Conservation (phyloP, 2,329 filamentous ascomycete species). For the Colletotrichum magnum region DNA sequence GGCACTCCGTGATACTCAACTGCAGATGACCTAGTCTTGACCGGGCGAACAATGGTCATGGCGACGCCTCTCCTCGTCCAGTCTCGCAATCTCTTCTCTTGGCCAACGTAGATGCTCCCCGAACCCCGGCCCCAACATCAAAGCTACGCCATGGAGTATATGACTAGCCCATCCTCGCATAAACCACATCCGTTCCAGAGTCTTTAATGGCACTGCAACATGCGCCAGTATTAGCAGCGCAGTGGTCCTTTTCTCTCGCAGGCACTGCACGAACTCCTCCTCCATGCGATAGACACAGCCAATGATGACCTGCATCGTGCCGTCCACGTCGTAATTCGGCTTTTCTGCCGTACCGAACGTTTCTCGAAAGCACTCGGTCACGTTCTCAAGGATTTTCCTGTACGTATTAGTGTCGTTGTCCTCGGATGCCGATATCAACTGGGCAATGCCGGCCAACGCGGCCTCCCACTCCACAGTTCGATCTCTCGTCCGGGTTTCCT, state of each 20-base stretch:
- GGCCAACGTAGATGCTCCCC: constrained; percentile 41
- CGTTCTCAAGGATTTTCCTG: neutral
- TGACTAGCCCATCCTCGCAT: constrained; percentile 42
- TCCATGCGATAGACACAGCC: constrained; percentile 38
- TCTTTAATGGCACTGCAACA: constrained; percentile 40
- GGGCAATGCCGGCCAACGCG: constrained; percentile 31
- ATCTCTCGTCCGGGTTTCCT: neutral
- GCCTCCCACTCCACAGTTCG: constrained; percentile 36
- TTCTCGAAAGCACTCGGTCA: constrained; percentile 24
- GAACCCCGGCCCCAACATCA: constrained; percentile 17
- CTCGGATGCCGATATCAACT: constrained; percentile 13
- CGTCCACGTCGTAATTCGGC: constrained; percentile 12
- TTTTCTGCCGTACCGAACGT: constrained; percentile 34
- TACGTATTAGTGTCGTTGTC: constrained; percentile 15
- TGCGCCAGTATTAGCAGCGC: constrained; percentile 42
- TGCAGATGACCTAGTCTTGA: no score
- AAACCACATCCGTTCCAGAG: constrained; percentile 42
- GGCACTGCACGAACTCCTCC: constrained; percentile 30
- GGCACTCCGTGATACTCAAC: no score
- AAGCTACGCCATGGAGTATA: constrained; percentile 26
- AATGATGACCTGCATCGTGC: constrained; percentile 37
- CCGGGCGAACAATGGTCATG: neutral
- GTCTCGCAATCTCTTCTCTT: constrained; percentile 44
- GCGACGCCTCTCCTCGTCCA: neutral
- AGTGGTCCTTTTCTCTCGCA: constrained; percentile 30